phyloP scores from a whole-genome alignment of 1,284 basidiomycete species.

The Leccinum insigne region DNA sequence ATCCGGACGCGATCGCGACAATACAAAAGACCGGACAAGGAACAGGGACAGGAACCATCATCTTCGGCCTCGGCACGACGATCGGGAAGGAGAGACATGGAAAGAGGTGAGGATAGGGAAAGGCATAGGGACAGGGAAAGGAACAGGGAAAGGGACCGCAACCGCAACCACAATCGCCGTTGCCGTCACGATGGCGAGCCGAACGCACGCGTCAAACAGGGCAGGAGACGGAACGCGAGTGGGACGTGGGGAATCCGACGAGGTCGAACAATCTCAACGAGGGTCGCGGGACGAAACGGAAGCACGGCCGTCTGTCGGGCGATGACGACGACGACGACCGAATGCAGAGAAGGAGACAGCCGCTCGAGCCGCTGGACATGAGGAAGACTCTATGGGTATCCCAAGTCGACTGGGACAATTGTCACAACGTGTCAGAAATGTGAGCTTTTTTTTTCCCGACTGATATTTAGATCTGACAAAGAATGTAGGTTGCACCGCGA shows the following conservation, averaged over 20 bases:
- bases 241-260: conserved; percentile 40
- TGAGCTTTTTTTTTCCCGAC: conserved; percentile 37
- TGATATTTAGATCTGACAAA: conserved; percentile 4
- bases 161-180: neutral
- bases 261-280: conserved; percentile 24
- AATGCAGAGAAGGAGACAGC: conserved; percentile 42
- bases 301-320: conserved; percentile 38
- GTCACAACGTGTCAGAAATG: conserved; percentile 82
- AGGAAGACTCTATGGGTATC: too few species aligned
- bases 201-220: conserved; percentile 24
- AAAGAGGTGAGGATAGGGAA: too few species aligned
- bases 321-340: conserved; percentile 42
- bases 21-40: conserved; percentile 10
- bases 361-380: conserved; percentile 46
- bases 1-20: conserved; percentile 15
- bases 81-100: too few species aligned
- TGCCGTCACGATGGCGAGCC: conserved; percentile 12
- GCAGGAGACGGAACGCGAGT: conserved; percentile 39
- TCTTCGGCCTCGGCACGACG: too few species aligned
- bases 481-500: conserved; percentile 76
- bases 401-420: conserved; percentile 67
- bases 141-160: too few species aligned
- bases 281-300: conserved; percentile 40
- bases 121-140: too few species aligned
- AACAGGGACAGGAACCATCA: neutral